phyloP scores from a whole-genome alignment of 108 stramenopile genomes.

The Cylindrotheca closterium region DNA sequence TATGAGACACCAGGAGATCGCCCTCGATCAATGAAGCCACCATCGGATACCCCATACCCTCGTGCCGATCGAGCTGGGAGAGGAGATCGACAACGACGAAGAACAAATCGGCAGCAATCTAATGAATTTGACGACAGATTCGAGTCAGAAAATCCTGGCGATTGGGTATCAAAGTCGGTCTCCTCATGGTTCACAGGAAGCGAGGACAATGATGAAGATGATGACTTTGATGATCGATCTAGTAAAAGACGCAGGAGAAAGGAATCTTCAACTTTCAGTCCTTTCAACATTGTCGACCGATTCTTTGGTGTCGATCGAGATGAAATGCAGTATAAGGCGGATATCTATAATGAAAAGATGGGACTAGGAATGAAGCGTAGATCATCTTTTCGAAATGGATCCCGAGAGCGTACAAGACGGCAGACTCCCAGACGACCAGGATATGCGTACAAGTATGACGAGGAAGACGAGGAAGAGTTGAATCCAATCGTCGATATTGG shows the following conservation, averaged over 20 bases:
- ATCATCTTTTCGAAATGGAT: not conserved
- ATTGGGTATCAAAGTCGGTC: constrained; percentile 19
- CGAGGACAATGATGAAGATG: constrained; percentile 15
- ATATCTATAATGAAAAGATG: constrained; percentile 43
- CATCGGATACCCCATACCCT: constrained; percentile 1
- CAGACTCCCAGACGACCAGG: constrained; percentile 40
- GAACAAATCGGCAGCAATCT: not conserved
- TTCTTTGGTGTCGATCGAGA: constrained; percentile 43
- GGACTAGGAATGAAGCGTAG: constrained; percentile 17
- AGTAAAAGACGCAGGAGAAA: constrained; percentile 12
- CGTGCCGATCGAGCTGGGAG: not conserved
- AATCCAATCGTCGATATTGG: constrained; percentile 29
- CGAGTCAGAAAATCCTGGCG: constrained; percentile 27
- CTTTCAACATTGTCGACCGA: constrained; percentile 27
- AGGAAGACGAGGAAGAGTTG: constrained; percentile 33
- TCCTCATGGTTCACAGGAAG: constrained; percentile 28
- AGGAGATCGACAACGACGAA: not conserved
- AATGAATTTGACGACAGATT: constrained; percentile 1
- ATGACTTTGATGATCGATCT: constrained; percentile 3
- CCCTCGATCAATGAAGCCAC: constrained; percentile 2
- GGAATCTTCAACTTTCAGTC: constrained; percentile 10
- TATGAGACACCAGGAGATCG: not conserved
- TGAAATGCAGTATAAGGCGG: constrained; percentile 32
- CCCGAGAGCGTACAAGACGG: constrained; percentile 7
- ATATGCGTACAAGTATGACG: constrained; percentile 62